phyloP scores from a whole-genome alignment of 192 early-diverging fungal genomes.

The Podila minutissima region DNA sequence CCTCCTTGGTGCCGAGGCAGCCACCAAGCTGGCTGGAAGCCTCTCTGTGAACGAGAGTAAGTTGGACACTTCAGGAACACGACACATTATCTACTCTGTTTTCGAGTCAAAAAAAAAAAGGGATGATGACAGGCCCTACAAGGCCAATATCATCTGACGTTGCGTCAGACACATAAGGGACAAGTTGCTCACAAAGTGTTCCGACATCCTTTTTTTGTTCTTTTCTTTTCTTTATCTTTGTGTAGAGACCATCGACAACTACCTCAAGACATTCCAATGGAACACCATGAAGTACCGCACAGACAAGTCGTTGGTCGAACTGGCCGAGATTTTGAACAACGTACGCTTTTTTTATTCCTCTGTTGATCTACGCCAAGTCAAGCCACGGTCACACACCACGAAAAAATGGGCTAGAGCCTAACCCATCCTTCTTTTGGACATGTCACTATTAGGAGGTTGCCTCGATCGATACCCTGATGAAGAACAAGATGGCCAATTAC shows the following conservation, averaged over 20 bases:
- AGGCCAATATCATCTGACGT: not conserved
- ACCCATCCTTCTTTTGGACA: not conserved
- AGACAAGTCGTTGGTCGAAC: constrained; percentile 91
- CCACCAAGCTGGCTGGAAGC: constrained; percentile 64
- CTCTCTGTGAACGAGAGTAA: constrained; percentile 86
- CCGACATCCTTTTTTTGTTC: not conserved
- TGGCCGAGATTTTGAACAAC: constrained; percentile 81
- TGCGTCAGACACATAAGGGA: not conserved
- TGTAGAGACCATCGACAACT: constrained; percentile 88
- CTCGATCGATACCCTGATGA: constrained; percentile 89
- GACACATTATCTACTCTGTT: not conserved
- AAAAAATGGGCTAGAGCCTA: not conserved
- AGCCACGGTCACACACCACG: too few relatives aligned
- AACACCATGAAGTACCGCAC: constrained; percentile 96
- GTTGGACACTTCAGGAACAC: constrained; percentile 28
- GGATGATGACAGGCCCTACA: not conserved
- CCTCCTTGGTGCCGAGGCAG: constrained; percentile 73
- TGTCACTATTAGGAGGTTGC: constrained; percentile 76
- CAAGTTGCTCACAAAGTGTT: too few relatives aligned
- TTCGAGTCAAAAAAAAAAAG: constrained; percentile 6
- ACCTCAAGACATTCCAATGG: constrained; percentile 91
- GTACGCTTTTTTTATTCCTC: constrained; percentile 40
- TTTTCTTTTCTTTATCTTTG: constrained; percentile 5
- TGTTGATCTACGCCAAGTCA: too few relatives aligned
- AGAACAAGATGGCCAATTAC: constrained; percentile 90